phyloP scores from a whole-genome alignment of 75 land plant genomes.

The Cryptomeria japonica region DNA sequence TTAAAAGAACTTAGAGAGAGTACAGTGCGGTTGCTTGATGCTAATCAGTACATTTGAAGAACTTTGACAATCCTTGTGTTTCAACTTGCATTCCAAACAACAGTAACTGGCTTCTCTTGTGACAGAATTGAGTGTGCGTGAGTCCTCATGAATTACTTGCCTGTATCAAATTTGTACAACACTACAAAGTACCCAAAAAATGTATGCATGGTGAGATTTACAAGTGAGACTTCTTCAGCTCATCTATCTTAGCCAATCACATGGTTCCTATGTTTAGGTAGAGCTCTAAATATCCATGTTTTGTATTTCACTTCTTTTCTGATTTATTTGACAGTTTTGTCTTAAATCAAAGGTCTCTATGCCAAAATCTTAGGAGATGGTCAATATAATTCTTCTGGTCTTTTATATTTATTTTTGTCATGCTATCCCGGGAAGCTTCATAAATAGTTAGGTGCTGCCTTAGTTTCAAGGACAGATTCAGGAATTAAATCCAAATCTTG shows the following conservation, averaged over 20 bases:
- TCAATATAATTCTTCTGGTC: background rate
- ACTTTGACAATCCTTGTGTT: background rate
- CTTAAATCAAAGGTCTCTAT: background rate
- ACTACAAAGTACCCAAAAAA: background rate
- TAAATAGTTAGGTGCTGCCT: background rate
- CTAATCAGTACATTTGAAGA: background rate
- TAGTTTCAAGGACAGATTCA: background rate
- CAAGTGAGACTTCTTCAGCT: background rate
- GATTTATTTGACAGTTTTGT: background rate
- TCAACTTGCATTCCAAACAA: background rate
- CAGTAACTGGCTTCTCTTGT: background rate
- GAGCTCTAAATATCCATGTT: background rate
- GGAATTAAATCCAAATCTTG: background rate
- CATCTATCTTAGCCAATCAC: background rate
- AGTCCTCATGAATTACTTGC: background rate
- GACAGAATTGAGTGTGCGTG: background rate
- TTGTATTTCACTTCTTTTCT: background rate
- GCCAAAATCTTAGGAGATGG: background rate
- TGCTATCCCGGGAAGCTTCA: background rate
- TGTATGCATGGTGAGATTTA: background rate
- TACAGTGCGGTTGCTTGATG: background rate
- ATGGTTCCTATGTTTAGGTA: background rate
- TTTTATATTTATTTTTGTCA: background rate
- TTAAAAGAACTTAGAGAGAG: background rate
- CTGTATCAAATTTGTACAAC: background rate